These are phyloP conservation scores for Fusarium ambrosium DNA, from an alignment of 2,329 filamentous ascomycete species.

Conservation along the genomic window DNA sequence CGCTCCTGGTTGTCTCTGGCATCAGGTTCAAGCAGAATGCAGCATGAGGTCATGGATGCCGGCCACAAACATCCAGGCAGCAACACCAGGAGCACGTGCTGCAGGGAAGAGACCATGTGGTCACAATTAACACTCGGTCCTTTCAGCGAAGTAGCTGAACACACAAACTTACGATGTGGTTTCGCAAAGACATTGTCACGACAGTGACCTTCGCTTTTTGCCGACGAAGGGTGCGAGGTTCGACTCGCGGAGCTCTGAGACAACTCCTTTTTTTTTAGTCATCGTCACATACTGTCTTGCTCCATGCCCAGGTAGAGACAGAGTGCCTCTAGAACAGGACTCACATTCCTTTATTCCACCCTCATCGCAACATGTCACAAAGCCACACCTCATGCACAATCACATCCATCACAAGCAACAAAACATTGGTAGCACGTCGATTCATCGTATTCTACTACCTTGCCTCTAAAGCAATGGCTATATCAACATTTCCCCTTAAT, in stretches of 20 bases:
- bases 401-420: not conserved
- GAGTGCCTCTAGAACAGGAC: not conserved
- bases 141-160: not conserved
- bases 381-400: not conserved
- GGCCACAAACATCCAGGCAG: not conserved
- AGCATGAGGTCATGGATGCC: not conserved
- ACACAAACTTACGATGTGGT: not conserved
- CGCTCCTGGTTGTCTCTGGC: not conserved
- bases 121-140: not conserved
- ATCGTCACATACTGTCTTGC: not conserved
- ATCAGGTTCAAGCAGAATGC: not conserved
- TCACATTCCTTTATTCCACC: not conserved
- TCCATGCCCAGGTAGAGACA: not conserved
- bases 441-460: slow-evolving; percentile 35
- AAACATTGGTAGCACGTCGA: slow-evolving; percentile 15
- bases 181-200: not conserved
- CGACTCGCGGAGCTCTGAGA: not conserved
- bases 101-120: not conserved
- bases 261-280: not conserved
- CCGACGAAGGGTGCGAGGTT: not conserved
- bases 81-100: not conserved
- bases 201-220: not conserved
- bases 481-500: slow-evolving; percentile 16
- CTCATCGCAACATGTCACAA: not conserved
- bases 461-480: slow-evolving; percentile 7